Conservation (phyloP, 495 filamentous ascomycete genomes). For the Jackrogersella minutella region DNA sequence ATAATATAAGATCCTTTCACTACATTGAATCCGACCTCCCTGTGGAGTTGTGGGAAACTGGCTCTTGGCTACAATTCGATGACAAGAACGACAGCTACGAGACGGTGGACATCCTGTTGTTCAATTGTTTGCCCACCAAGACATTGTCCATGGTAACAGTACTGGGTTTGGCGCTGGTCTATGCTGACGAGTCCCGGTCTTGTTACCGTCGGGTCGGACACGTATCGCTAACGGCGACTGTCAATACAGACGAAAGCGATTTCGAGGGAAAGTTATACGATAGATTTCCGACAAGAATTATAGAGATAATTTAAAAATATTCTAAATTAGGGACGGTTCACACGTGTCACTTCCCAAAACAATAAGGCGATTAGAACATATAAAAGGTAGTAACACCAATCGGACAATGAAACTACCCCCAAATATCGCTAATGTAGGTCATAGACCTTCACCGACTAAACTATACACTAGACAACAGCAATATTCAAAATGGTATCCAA, state of each 20-base stretch:
- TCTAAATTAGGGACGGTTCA: too few relatives aligned
- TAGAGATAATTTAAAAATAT: not conserved
- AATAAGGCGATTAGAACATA: too few relatives aligned
- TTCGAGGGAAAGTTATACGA: not conserved
- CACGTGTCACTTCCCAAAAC: too few relatives aligned
- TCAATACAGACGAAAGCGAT: not conserved
- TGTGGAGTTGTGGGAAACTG: not conserved
- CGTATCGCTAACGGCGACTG: not conserved
- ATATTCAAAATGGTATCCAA: constrained; percentile 18
- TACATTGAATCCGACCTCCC: not conserved
- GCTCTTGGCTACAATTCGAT: constrained; percentile 8
- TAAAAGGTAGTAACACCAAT: not conserved
- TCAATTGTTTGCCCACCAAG: not conserved
- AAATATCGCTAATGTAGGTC: not conserved
- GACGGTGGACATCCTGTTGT: not conserved
- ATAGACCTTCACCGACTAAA: not conserved
- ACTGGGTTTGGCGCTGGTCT: constrained; percentile 1
- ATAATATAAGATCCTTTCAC: not conserved
- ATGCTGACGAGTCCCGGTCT: not conserved
- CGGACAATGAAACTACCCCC: not conserved
- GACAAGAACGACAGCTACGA: not conserved
- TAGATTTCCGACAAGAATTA: not conserved
- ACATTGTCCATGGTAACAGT: not conserved
- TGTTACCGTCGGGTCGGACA: constrained; percentile 25
- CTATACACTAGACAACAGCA: not conserved